Evolutionary conservation across 805 yeast genomes (phyloP), one percentile per base, ranked within the genome.

Genomic region (Myxozyma melibiosi): DNA sequence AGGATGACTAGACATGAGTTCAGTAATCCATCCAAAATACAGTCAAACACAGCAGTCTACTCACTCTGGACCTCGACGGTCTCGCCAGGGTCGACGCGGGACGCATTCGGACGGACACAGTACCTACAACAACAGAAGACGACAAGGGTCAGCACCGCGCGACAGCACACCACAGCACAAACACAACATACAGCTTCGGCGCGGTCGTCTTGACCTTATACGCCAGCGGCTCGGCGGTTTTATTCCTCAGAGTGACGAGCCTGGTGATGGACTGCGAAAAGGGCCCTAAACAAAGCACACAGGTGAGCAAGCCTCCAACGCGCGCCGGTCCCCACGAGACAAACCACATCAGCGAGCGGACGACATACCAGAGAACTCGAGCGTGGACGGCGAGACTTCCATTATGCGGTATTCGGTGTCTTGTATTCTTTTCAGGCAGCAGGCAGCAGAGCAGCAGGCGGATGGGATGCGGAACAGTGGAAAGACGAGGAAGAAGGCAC

Each of bases 201-300:
- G 98, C 97, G 5, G 99, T 94, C 44, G 99, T 92, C 76, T 92
- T 94, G 70, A 94, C 97, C 77, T 94, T 94, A 80, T 90, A 94
- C 30, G 96, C 97, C 43, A 84, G 78, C 31, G 83, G 75, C 53
- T 78, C 77, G 14, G 81, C 72, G 39, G 85, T 76, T 66, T 84
- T 85, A 71, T 87, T 86, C 39, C 77, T 62, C 63, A 84, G 78
- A 43, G 75, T 71, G 67, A 84, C 76, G 55, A 77, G 74, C 70
- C 84, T 86, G 16, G 94, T 85, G 41, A 85, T 80, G 65, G 86
- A 84, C 66, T 81, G 79, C 64, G 87, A 81, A 71, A 89, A 84
- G 42, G 95, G 90, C 59, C 91, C 95, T 86, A 38, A 16, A 28
- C 3, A 28, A 31, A 33, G 22, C 39, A 13, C 22, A 13, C 6